Base-by-base conservation (phyloP, 306 rosid species). In the Trifolium fragiferum region DNA sequence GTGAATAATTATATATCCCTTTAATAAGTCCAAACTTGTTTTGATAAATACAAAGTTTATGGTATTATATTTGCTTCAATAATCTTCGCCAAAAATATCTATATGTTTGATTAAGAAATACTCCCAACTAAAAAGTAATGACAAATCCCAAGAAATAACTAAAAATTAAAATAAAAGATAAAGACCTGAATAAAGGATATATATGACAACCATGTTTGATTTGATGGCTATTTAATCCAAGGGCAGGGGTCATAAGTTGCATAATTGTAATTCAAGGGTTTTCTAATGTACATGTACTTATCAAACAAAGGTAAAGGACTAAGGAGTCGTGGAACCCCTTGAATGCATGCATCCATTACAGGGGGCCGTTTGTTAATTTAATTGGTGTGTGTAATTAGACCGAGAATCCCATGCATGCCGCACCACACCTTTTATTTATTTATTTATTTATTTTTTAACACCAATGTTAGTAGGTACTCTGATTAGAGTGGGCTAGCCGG, bases 301-400 rank as follows among this genome's bases (percentile, higher is more conserved):
- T 30, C 44, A 58, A 8, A 65, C 44, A 58, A 10, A 11, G 62
- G 27, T 3, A 43, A n/a, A n/a, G n/a, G n/a, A n/a, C n/a, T n/a
- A n/a, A 11, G 75, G 64, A 46, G 75, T 50, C 37, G 55, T 58
- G 67, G 67, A 63, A 16, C 6, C 16, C 81, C 54, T n/a, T n/a
- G n/a, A n/a, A n/a, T n/a, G n/a, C n/a, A 77, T 53, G 71, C 47
- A 23, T 73, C 84, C 76, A 82, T 81, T 50, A 71, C 72, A 69
- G 76, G 76, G 72, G 74, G 85, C 51, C 73, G 53, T 81, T 87
- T 78, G 62, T 82, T 72, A 81, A 83, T 81, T 87, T 30, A 30
- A 30, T 80, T 80, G 44, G 68, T 72, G 80, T 81, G 68, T 72
- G 80, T 81, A 86, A 90, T 86, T 85, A 84, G 94, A 91, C 82